Evolutionary conservation across 768 basidiomycete species (phyloP).

Genomic region (Suillus alpinus): DNA sequence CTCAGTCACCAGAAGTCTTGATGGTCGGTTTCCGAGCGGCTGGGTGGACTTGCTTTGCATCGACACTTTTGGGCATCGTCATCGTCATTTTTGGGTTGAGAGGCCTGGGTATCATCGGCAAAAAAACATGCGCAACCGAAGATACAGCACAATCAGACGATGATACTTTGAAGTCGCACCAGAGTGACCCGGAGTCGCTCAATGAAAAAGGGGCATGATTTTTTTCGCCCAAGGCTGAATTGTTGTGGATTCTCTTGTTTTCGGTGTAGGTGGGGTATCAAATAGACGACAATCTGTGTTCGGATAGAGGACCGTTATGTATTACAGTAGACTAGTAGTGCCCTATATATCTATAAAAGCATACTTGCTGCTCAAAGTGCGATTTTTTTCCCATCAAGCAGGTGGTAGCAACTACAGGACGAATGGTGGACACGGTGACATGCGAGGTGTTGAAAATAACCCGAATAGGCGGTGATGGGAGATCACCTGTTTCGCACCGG

Average conservation of each 20-base stretch:
- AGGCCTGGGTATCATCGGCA: neutral
- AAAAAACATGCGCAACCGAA: neutral
- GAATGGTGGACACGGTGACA: too few relatives aligned
- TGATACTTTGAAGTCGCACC: too few relatives aligned
- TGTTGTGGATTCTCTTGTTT: neutral
- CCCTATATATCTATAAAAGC: neutral
- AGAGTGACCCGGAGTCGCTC: neutral
- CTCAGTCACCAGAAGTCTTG: slow-evolving; percentile 27
- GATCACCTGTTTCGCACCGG: too few relatives aligned
- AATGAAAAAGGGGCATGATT: neutral
- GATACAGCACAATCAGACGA: neutral
- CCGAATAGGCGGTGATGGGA: too few relatives aligned
- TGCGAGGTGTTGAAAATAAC: too few relatives aligned
- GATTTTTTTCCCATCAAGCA: too few relatives aligned
- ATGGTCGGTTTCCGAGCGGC: slow-evolving; percentile 34
- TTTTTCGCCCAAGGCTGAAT: neutral
- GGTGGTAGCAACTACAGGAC: too few relatives aligned
- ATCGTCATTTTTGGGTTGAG: neutral
- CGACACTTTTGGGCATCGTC: slow-evolving; percentile 5
- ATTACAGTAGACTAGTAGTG: neutral
- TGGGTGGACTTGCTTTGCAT: slow-evolving; percentile 21
- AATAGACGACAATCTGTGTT: too few relatives aligned
- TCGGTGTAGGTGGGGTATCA: neutral
- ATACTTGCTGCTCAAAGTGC: neutral
- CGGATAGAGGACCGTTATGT: neutral